Percentiles rank a stretch among this genome's conserved stretches.
phyloP scores from a whole-genome alignment of 2,329 filamentous ascomycete species.

The Leptosphaerulina australis region DNA sequence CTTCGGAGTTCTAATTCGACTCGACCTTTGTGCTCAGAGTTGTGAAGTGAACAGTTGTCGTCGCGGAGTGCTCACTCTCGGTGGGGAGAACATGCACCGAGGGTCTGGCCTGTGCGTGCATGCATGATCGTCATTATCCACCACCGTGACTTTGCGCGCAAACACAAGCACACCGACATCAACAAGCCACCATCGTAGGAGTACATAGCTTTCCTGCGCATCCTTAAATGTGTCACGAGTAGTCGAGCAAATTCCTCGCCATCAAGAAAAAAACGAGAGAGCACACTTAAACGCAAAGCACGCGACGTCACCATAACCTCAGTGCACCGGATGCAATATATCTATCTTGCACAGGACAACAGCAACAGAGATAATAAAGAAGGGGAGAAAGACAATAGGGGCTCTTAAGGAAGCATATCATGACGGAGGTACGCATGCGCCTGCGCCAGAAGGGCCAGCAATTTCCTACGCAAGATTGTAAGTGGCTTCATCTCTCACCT shows the following conservation, averaged over 20 bases:
- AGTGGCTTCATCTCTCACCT: conserved; percentile 20
- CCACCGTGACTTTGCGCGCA: background rate
- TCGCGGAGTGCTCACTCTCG: conserved; percentile 5
- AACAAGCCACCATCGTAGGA: background rate
- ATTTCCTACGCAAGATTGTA: conserved; percentile 53
- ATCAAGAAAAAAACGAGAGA: no score
- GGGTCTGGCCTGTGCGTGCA: conserved; percentile 20
- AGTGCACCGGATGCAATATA: conserved; percentile 2
- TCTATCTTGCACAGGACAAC: background rate
- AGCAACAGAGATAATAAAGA: no score
- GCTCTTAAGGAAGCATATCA: conserved; percentile 25
- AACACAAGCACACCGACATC: conserved; percentile 2
- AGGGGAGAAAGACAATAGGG: no score
- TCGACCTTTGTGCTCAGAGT: background rate
- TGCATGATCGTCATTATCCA: conserved; percentile 20
- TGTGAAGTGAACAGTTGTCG: conserved; percentile 16
- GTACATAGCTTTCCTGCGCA: background rate
- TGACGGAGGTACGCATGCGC: conserved; percentile 58
- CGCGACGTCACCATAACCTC: background rate
- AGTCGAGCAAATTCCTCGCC: no score
- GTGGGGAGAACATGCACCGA: conserved; percentile 16
- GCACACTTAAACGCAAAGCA: background rate
- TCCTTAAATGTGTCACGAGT: no score
- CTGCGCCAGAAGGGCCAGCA: conserved; percentile 55
- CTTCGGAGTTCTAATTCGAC: no score